Evolutionary conservation across 441 rosid species (phyloP).

Genomic region (Pelargonium myrrhifolium): DNA sequence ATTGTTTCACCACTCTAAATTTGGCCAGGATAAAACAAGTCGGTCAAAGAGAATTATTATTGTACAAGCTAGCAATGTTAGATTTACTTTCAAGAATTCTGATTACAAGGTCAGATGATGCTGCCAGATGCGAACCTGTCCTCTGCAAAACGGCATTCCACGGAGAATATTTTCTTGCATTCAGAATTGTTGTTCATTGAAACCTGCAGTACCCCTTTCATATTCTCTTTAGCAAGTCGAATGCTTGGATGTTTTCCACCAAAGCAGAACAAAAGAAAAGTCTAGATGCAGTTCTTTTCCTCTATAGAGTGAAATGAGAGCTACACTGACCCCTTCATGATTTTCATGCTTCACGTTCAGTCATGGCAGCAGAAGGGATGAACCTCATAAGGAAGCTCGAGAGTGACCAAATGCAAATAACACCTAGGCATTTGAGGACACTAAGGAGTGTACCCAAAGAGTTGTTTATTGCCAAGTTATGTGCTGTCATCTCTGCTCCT

Average conservation of each 20-base stretch:
- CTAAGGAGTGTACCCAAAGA: conserved; percentile 73
- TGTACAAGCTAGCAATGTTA: conserved; percentile 3
- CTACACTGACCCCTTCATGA: conserved; percentile 14
- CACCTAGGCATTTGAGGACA: conserved; percentile 83
- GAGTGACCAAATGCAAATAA: conserved; percentile 92
- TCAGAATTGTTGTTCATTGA: conserved; percentile 13
- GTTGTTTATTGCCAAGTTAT: conserved; percentile 79
- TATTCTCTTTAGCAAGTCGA: conserved; percentile 10
- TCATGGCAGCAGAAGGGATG: conserved; percentile 35
- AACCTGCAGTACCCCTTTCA: conserved; percentile 20
- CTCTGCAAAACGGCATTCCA: conserved; percentile 9
- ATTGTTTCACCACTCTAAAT: not conserved
- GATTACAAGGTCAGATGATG: conserved; percentile 17
- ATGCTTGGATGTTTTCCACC: conserved; percentile 9
- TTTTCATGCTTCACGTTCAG: conserved; percentile 25
- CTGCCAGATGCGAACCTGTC: conserved; percentile 5
- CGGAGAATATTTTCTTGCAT: conserved; percentile 1
- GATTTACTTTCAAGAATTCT: conserved; percentile 11
- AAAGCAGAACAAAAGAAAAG: conserved; percentile 11
- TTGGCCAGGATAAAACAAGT: conserved; percentile 3
- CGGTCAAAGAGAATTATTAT: conserved; percentile 1
- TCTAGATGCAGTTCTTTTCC: conserved; percentile 10
- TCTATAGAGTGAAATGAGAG: conserved; percentile 6
- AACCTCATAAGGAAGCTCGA: conserved; percentile 87
- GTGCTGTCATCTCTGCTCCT: conserved; percentile 78